Evolutionary conservation across 2,329 filamentous ascomycete species (phyloP), one percentile per base, ranked within the genome.

Genomic region (Penicillium sp.): DNA sequence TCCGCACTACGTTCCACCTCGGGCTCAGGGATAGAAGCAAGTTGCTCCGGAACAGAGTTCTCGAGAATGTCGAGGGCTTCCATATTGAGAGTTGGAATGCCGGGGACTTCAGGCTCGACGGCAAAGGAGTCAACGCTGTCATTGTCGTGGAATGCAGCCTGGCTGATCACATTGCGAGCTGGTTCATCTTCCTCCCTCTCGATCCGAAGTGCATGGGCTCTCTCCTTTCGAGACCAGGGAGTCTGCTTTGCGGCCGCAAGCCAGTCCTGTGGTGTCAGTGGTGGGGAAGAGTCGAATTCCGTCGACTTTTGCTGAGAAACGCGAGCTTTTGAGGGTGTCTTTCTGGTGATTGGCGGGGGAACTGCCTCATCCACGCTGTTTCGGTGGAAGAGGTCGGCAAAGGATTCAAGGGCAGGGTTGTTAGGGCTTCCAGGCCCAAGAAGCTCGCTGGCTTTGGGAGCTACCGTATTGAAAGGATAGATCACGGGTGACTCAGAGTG

Each of bases 201-300:
- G 10, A 50, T 54, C 6, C 44, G 47, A 4, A 49, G 44, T 2
- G 47, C 43, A 28, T 36, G 44, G 30, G 54, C 14, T 20, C 22
- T 45, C 16, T 55, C 53, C 27, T 62, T 66, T 14, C 54, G 48
- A 28, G 56, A 54, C 11, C 57, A 60, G 27, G 57, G 58, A 6
- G 48, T 54, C 38, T 67, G 54, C 50, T 67, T 66, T 20, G 70
- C 72, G 20, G 73, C 73, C 31, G 73, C 72, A 31, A 75, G 50
- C 73, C 73, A 75, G 44, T 75, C 73, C 44, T 73, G 65, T 5
- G 72, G 70, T 3, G 71, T 71, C n/a, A 74, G 55, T 3, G 67
- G 68, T 4, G 66, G 63, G 1, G 69, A 71, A 2, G 63, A 60
- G 30, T 52, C 35, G 28, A 41, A 31, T 44, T 55, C 45, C 18